Base-by-base conservation (phyloP, 768 basidiomycete species). In the Tylopilus intermedius region DNA sequence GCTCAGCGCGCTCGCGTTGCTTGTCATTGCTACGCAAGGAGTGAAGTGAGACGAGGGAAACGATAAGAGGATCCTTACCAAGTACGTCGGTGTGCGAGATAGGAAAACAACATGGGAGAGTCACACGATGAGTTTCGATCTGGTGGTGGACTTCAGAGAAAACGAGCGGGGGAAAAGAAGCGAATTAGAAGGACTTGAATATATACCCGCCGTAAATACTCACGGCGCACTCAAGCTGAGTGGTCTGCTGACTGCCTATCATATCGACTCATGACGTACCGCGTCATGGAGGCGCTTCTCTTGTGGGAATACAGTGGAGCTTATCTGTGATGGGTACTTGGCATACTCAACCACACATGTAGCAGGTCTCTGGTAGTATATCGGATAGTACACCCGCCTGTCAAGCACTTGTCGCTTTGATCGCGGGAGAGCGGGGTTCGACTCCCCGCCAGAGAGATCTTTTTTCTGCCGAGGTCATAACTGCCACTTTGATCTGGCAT, bases 301-400 rank as follows among this genome's bases (percentile, higher is more conserved):
- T 18, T 18, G 18, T 18, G 18, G 18, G 18, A 18, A 18, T 18
- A 18, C 18, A 18, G 18, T 1, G 18, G 24, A 24, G 3, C 24
- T 24, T 24, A 2, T 24, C 24, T 5, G 24, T 24, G 24, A 24
- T 3, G 24, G 24, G 32, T 33, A 33, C 32, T 33, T 33, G 10
- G 10, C 3, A 33, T 33, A 8, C 3, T 10, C 2, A 11, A 11
- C 11, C 32, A 8, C 4, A 4, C 10, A 13, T 3, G 13, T 37
- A 38, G 11, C 4, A 57, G 38, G 43, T 72, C 71, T 74, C 65
- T 73, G 73, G 72, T 75, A 75, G 72, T 74, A 76, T 76, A 75
- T 75, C 74, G 74, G 74, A 70, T 68, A 75, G 74, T 75, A 75
- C 72, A 75, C 67, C 75, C 74, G 74, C 74, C 71, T 75, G 74